A percentile compares a stretch with the other conserved stretches of the same genome.
Evolutionary conservation across 257 asterid species (phyloP).

Genomic region (Asclepias syriaca): DNA sequence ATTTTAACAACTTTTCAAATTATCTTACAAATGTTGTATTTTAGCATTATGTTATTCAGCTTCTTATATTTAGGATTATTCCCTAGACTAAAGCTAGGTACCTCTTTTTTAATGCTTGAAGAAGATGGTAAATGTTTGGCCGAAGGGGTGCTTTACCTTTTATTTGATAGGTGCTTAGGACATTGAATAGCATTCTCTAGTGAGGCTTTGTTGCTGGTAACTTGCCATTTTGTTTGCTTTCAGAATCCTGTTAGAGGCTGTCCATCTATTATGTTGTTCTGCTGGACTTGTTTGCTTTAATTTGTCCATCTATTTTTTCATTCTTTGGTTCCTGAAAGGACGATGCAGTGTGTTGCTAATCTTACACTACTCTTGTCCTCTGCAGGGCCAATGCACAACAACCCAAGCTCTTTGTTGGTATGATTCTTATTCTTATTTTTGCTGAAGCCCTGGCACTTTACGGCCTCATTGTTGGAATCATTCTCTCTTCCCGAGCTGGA

Average conservation of each 20-base stretch:
- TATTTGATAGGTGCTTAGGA: not conserved
- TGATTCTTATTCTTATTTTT: constrained; percentile 79
- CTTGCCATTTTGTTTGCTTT: not conserved
- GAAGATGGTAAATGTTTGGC: not conserved
- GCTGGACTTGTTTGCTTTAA: not conserved
- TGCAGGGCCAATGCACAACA: constrained; percentile 80
- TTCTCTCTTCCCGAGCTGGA: constrained; percentile 86
- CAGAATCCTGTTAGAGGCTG: not conserved
- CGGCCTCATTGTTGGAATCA: constrained; percentile 83
- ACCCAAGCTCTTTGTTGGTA: constrained; percentile 79
- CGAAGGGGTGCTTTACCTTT: not conserved
- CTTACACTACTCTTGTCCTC: constrained; percentile 9
- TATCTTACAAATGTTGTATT: not conserved
- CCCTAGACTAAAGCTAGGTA: not conserved
- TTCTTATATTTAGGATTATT: not conserved
- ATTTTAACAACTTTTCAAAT: not conserved
- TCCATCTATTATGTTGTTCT: not conserved
- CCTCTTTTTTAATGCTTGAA: not conserved
- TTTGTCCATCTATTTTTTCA: not conserved
- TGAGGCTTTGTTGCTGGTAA: not conserved
- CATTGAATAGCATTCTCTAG: not conserved
- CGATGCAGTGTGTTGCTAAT: constrained; percentile 3
- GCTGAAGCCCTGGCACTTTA: constrained; percentile 78
- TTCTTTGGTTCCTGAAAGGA: constrained; percentile 1
- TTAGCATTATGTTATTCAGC: not conserved